A percentile compares a stretch with the other conserved stretches of the same genome.
phyloP scores from a whole-genome alignment of 1,284 basidiomycete species.

The Cystobasidiaceae sp. region DNA sequence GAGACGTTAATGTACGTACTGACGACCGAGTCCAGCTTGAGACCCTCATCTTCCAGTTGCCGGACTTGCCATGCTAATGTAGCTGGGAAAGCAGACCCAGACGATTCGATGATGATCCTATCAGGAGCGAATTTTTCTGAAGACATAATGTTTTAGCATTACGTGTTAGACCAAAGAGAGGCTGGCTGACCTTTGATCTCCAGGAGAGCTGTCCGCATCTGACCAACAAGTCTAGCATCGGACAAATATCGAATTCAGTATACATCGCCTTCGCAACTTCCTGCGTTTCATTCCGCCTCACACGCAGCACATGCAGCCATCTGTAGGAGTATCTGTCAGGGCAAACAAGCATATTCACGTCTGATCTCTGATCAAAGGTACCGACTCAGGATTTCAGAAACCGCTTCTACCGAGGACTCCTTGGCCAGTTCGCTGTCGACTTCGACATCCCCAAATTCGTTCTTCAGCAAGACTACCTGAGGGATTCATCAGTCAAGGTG shows the following conservation, averaged over 20 bases:
- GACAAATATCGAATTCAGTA: no score
- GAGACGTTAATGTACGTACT: no score
- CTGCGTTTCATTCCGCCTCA: no score
- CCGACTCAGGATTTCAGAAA: slow-evolving; percentile 81
- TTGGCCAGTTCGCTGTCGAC: slow-evolving; percentile 81
- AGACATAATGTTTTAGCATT: no score
- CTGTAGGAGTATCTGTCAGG: no score
- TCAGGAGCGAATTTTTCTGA: slow-evolving; percentile 76
- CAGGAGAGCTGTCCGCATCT: slow-evolving; percentile 78
- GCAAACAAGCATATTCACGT: neutral
- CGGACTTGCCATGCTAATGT: slow-evolving; percentile 86
- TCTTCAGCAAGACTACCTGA: slow-evolving; percentile 72
- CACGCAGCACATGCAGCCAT: slow-evolving; percentile 60
- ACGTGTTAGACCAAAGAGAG: neutral
- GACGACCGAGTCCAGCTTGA: slow-evolving; percentile 78
- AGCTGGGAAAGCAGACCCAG: slow-evolving; percentile 85
- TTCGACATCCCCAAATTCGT: slow-evolving; percentile 78
- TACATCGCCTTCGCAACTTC: no score
- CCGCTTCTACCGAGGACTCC: slow-evolving; percentile 72
- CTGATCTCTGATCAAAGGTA: neutral
- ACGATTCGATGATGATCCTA: slow-evolving; percentile 86
- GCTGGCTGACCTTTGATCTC: slow-evolving; percentile 67
- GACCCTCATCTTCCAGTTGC: slow-evolving; percentile 70
- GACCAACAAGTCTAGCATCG: slow-evolving; percentile 76
- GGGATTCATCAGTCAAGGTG: no score